These are phyloP conservation scores for Paramecium sonneborni DNA, from an alignment of 73 alveolate genomes.

Conservation along the genomic window DNA sequence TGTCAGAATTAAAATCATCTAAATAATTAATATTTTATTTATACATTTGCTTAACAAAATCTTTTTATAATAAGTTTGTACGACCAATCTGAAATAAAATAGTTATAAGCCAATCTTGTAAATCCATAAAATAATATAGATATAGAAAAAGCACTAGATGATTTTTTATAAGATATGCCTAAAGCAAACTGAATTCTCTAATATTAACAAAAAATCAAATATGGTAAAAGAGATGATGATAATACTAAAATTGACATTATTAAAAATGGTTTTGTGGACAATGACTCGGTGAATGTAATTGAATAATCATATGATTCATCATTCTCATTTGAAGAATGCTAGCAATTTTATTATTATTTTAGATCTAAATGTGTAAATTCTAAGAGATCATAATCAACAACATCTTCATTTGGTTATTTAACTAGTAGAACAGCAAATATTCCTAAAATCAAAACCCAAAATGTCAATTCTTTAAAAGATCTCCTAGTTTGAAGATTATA, in stretches of 20 bases:
- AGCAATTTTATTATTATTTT: not conserved
- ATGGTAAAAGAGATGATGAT: not conserved
- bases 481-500: not conserved
- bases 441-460: constrained; percentile 3
- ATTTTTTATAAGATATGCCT: not conserved
- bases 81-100: not conserved
- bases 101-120: not conserved
- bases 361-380: constrained; percentile 31
- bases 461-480: not conserved
- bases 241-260: not conserved
- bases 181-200: not conserved
- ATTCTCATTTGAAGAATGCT: not conserved
- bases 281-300: not conserved
- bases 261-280: not conserved
- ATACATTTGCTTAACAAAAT: not conserved
- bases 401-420: constrained; percentile 15
- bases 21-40: not conserved
- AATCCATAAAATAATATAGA: not conserved
- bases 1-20: not conserved
- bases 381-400: constrained; percentile 13
- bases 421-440: not conserved
- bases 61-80: not conserved
- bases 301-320: not conserved
- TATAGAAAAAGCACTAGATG: not conserved
- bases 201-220: not conserved